These are phyloP conservation scores for Novymonas esmeraldas DNA, from an alignment of 208 protist species.

Conservation along the genomic window DNA sequence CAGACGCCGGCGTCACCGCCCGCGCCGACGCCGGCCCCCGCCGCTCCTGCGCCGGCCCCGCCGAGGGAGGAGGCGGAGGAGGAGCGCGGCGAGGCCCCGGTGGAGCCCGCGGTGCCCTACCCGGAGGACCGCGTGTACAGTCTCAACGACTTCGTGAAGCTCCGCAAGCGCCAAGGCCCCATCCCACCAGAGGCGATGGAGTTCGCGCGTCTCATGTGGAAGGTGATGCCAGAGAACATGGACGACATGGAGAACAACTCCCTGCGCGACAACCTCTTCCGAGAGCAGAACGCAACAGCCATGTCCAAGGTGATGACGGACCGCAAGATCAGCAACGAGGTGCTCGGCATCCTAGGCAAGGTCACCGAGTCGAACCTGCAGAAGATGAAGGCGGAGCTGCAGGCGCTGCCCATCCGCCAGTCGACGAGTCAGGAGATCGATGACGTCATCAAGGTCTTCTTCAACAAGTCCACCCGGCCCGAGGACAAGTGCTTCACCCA, in stretches of 20 bases:
- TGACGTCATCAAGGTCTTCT: slow-evolving; percentile 85
- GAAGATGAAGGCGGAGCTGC: slow-evolving; percentile 77
- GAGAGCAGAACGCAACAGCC: slow-evolving; percentile 52
- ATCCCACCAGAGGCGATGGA: slow-evolving; percentile 48
- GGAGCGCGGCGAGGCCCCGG: neutral
- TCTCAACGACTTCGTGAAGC: slow-evolving; percentile 52
- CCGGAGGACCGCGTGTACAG: slow-evolving; percentile 76
- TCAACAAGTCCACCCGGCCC: slow-evolving; percentile 83
- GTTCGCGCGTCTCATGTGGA: slow-evolving; percentile 71
- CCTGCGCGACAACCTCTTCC: slow-evolving; percentile 75
- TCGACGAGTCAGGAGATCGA: slow-evolving; percentile 84
- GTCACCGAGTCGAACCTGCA: slow-evolving; percentile 74
- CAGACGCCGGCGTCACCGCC: too few species aligned
- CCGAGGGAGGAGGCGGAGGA: slow-evolving; percentile 1
- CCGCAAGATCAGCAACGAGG: slow-evolving; percentile 86
- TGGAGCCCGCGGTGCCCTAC: slow-evolving; percentile 32
- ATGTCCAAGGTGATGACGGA: slow-evolving; percentile 71
- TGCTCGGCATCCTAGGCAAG: slow-evolving; percentile 84
- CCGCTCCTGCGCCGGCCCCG: neutral
- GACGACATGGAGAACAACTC: slow-evolving; percentile 62
- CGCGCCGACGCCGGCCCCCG: neutral
- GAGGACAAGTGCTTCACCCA: slow-evolving; percentile 77
- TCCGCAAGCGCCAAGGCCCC: slow-evolving; percentile 39
- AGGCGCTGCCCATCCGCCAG: slow-evolving; percentile 80
- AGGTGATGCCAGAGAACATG: slow-evolving; percentile 78